Evolutionary conservation across 1,284 basidiomycete genomes (phyloP).

Genomic region (Ustilago vetiveriae): DNA sequence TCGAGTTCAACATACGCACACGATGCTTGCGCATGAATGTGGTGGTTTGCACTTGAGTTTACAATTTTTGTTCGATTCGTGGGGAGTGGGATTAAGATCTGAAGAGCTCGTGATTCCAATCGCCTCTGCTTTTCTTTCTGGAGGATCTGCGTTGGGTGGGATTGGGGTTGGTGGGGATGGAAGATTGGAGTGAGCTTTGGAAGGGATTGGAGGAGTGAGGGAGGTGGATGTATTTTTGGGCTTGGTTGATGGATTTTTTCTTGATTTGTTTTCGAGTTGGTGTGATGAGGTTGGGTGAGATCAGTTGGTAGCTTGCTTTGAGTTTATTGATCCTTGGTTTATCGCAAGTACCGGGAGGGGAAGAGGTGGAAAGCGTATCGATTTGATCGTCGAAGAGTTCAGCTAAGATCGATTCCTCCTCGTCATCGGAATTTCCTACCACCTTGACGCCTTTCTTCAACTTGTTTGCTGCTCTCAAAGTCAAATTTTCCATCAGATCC

Average conservation of each 20-base stretch:
- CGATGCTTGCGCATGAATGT: too few relatives aligned
- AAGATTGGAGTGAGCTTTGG: conserved; percentile 12
- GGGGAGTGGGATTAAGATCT: background rate
- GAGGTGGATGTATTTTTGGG: conserved; percentile 24
- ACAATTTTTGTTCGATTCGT: too few relatives aligned
- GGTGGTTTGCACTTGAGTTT: too few relatives aligned
- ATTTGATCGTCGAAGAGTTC: conserved; percentile 22
- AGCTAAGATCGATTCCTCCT: conserved; percentile 26
- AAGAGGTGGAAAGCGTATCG: background rate
- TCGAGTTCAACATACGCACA: too few relatives aligned
- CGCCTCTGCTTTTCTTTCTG: conserved; percentile 32
- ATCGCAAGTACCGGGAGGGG: too few relatives aligned
- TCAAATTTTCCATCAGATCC: conserved; percentile 13
- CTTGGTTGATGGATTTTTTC: conserved; percentile 29
- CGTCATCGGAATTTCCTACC: conserved; percentile 8
- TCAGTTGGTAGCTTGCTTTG: conserved; percentile 28
- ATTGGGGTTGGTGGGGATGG: conserved; percentile 3
- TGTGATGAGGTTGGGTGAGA: conserved; percentile 41
- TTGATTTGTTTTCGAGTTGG: conserved; percentile 36
- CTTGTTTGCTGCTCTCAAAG: conserved; percentile 19
- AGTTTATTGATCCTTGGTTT: too few relatives aligned
- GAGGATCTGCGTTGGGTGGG: conserved; percentile 5
- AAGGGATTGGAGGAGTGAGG: background rate
- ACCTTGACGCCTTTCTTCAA: conserved; percentile 9
- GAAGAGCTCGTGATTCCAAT: conserved; percentile 35